Evolutionary conservation across 2,329 filamentous ascomycete species (phyloP), one percentile per base, ranked within the genome.

Genomic region (Penicillium oxalicum): DNA sequence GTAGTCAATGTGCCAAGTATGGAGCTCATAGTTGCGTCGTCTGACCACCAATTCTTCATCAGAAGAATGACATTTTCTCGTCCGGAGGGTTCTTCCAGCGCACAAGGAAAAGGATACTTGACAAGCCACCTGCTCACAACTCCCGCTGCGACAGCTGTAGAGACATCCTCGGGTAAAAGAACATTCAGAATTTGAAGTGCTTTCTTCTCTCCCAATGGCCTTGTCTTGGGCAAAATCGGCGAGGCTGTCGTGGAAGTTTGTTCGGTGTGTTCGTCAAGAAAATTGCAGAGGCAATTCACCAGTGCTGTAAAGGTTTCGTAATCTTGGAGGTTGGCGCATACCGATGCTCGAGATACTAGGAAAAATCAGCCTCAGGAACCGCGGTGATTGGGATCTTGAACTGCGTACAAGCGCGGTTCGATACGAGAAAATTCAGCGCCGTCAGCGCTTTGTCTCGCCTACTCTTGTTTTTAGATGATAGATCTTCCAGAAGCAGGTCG

Each of bases 91-190:
- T 78, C 75, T 2, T 76, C 69, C 1, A 68, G 69, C 13, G 74
- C 70, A 18, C 85, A 86, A 74, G 86, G 73, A 43, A 76, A 90
- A 6, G 81, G 79, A 64, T 90, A 88, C 58, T 80, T 82, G 32
- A 74, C 78, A n/a, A 91, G 76, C 87, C 87, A 91, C 48, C 80
- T 81, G 51, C 84, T 82, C 35, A 91, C 76, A 53, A 91, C 81
- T 5, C 77, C 77, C 34, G 83, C 81, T 62, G 80, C 70, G 13
- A 89, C 68, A 45, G 77, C 77, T 26, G 76, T 74, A 1, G 77
- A 70, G 13, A 80, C 77, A 56, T 80, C 79, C 52, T 79, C 78
- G 50, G 75, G 76, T n/a, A 85, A 73, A 2, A 89, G 70, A 5
- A 70, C 61, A 58, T 86, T 82, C 55, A 88, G 80, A 24, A 84